Evolutionary conservation across 805 yeast species (phyloP).

Genomic region (Candida patagonica): DNA sequence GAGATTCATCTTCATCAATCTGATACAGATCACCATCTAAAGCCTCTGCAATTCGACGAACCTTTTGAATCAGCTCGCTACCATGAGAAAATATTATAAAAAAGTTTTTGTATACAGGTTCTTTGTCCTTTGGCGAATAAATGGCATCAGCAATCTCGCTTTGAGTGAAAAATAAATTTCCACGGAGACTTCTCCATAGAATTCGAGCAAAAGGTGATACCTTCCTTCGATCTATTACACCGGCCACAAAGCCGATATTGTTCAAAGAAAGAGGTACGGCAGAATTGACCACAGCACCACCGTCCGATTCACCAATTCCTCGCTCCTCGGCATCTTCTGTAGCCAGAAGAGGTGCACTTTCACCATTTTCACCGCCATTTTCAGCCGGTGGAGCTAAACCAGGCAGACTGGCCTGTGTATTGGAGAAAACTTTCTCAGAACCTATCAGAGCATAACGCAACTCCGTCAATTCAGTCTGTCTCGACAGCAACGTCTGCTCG

Average conservation of each 20-base stretch:
- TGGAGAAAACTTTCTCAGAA: slow-evolving; percentile 37
- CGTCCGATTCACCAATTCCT: slow-evolving; percentile 9
- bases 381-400: slow-evolving; percentile 17
- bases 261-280: slow-evolving; percentile 18
- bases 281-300: slow-evolving; percentile 2
- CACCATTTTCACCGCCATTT: slow-evolving; percentile 27
- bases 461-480: slow-evolving; percentile 61
- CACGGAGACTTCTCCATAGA: slow-evolving; percentile 87
- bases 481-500: slow-evolving; percentile 50
- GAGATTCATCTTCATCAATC: slow-evolving; percentile 40
- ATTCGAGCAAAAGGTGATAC: slow-evolving; percentile 68
- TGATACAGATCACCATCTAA: slow-evolving; percentile 72
- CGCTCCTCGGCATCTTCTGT: slow-evolving; percentile 27
- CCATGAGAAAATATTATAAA: slow-evolving; percentile 94
- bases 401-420: slow-evolving; percentile 24
- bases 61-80: slow-evolving; percentile 55
- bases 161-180: slow-evolving; percentile 74
- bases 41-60: slow-evolving; percentile 78
- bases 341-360: slow-evolving; percentile 28
- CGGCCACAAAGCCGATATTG: slow-evolving; percentile 53
- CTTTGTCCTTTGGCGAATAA: slow-evolving; percentile 50
- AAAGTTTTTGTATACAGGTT: slow-evolving; percentile 60
- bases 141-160: slow-evolving; percentile 63
- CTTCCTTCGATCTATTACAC: slow-evolving; percentile 69
- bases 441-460: slow-evolving; percentile 52